Evolutionary conservation across 148 eudicot genomes (phyloP).

Genomic region (Rhododendron molle): DNA sequence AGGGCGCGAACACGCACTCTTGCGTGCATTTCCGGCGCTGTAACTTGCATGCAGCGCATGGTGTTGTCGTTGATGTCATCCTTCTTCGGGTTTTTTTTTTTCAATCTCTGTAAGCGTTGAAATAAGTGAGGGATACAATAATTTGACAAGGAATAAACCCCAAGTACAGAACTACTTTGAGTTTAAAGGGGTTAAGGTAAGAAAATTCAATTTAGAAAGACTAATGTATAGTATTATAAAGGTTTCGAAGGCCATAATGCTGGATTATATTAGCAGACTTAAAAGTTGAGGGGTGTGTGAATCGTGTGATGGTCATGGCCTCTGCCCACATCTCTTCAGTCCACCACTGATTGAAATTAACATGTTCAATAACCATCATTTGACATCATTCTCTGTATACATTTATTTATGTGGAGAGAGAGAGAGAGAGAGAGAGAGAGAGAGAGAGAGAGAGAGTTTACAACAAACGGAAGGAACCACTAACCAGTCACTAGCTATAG

Average conservation of each 20-base stretch:
- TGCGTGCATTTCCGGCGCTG: conserved; percentile 74
- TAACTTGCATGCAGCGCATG: conserved; percentile 88
- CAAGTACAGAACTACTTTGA: neutral
- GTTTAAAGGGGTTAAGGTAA: neutral
- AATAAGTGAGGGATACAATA: neutral
- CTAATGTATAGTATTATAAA: neutral
- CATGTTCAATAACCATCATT: neutral
- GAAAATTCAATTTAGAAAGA: neutral
- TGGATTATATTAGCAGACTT: neutral
- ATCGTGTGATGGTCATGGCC: neutral
- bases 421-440: neutral
- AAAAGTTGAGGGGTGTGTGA: neutral
- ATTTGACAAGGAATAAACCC: neutral
- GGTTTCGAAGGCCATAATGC: neutral
- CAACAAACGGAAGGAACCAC: neutral
- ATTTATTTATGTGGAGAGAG: neutral
- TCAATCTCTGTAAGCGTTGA: neutral
- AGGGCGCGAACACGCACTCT: conserved; percentile 85
- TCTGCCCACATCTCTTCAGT: neutral
- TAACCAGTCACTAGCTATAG: neutral
- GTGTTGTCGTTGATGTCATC: conserved; percentile 73
- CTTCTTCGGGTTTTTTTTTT: neutral
- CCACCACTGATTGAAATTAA: neutral
- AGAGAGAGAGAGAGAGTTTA: neutral
- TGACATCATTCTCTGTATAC: neutral